Evolutionary conservation across 306 rosid species (phyloP).

Genomic region (Castanea crenata): DNA sequence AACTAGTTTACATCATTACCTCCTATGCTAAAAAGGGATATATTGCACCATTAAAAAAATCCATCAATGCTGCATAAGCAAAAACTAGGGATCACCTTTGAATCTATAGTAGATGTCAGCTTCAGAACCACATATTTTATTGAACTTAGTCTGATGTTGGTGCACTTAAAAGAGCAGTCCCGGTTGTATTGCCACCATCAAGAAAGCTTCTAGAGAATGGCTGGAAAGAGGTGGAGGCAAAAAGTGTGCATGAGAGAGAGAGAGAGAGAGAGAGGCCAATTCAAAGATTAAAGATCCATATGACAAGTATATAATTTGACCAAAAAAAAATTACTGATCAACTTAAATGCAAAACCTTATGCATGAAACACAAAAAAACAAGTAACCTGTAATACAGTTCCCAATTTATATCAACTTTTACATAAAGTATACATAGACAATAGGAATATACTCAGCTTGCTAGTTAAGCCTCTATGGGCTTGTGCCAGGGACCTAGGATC

Average conservation of each 20-base stretch:
- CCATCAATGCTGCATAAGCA: slow-evolving; percentile 10
- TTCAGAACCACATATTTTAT: slow-evolving; percentile 10
- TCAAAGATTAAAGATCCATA: background rate
- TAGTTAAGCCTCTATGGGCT: background rate
- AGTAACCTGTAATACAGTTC: background rate
- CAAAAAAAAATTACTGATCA: background rate
- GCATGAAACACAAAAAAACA: background rate
- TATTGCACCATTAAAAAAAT: slow-evolving; percentile 14
- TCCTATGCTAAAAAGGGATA: background rate
- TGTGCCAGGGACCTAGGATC: background rate
- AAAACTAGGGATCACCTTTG: slow-evolving; percentile 17
- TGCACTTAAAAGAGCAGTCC: slow-evolving; percentile 38
- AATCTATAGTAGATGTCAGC: slow-evolving; percentile 2
- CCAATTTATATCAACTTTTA: background rate
- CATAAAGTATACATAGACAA: background rate
- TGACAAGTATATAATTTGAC: background rate
- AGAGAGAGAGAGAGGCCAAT: background rate
- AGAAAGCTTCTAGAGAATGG: slow-evolving; percentile 59
- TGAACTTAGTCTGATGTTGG: slow-evolving; percentile 38
- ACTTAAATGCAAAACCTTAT: background rate
- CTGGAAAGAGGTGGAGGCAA: slow-evolving; percentile 39
- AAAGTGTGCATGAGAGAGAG: slow-evolving; percentile 15
- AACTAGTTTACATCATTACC: slow-evolving; percentile 6
- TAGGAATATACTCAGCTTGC: background rate
- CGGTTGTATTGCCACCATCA: slow-evolving; percentile 53